Percentiles rank a stretch among this genome's conserved stretches.
Conservation (phyloP, 768 basidiomycete genomes). For the Paxillus rubicundulus region DNA sequence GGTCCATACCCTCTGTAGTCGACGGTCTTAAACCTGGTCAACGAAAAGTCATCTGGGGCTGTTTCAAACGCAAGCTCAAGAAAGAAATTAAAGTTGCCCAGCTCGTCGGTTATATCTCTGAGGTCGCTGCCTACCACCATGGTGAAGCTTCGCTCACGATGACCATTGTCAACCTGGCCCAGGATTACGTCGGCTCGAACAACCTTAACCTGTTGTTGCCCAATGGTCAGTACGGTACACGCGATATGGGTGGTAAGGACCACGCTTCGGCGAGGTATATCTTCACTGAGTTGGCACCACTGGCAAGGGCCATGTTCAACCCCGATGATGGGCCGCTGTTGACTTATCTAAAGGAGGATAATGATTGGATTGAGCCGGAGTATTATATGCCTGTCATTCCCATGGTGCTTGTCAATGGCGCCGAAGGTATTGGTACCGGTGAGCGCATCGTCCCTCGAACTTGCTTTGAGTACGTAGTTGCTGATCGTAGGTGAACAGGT, state of each 20-base stretch:
- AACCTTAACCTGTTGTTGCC: constrained; percentile 88
- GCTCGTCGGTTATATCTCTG: constrained; percentile 91
- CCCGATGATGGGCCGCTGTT: constrained; percentile 85
- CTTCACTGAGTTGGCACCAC: constrained; percentile 72
- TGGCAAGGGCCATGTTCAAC: constrained; percentile 78
- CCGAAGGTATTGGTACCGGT: constrained; percentile 98
- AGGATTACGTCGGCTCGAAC: constrained; percentile 93
- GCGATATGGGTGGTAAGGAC: constrained; percentile 91
- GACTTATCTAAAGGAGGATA: constrained; percentile 83
- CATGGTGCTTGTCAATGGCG: constrained; percentile 86
- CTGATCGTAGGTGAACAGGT: constrained; percentile 43
- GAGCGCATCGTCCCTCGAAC: constrained; percentile 18
- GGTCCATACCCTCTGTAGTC: constrained; percentile 91
- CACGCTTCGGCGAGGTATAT: constrained; percentile 97
- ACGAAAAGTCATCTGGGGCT: constrained; percentile 93
- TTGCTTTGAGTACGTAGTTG: background rate
- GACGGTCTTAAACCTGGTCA: constrained; percentile 98
- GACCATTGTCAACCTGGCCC: constrained; percentile 93
- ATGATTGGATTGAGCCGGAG: constrained; percentile 83
- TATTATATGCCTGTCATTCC: constrained; percentile 92
- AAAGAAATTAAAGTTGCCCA: constrained; percentile 95
- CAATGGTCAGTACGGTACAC: constrained; percentile 94
- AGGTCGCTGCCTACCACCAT: constrained; percentile 95
- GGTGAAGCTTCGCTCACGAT: constrained; percentile 84
- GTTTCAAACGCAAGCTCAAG: constrained; percentile 93